Conservation (phyloP, 257 asterid species). For the Solanum rostratum region DNA sequence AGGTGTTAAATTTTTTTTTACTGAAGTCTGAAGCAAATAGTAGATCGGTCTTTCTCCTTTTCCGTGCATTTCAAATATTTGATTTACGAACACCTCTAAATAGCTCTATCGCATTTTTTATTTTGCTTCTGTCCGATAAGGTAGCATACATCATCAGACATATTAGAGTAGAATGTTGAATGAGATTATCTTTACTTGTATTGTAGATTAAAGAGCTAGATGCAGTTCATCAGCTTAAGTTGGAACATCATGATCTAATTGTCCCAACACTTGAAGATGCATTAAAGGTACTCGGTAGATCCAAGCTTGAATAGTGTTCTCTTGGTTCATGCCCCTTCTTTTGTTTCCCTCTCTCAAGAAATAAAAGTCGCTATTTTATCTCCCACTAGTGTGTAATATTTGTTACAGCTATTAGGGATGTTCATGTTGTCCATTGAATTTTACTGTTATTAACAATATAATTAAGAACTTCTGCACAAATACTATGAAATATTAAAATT, state of each 20-base stretch:
- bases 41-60: background rate
- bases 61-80: background rate
- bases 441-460: background rate
- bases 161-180: background rate
- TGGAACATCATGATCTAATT: conserved; percentile 39
- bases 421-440: background rate
- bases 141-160: background rate
- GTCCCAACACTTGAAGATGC: conserved; percentile 82
- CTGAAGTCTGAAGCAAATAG: background rate
- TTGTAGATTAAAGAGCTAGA: conserved; percentile 61
- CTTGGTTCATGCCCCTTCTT: background rate
- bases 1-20: background rate
- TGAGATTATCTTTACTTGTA: conserved; percentile 20
- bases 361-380: background rate
- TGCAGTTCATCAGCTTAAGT: conserved; percentile 29
- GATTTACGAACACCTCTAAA: background rate
- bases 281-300: conserved; percentile 35
- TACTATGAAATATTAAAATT: no score
- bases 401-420: background rate
- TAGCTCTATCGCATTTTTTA: background rate
- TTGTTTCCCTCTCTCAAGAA: background rate
- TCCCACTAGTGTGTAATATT: background rate
- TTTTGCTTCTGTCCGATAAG: background rate
- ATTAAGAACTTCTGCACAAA: no score
- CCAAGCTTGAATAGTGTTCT: background rate